phyloP scores from a whole-genome alignment of 1,139 yeast genomes.

The Blastobotrys indianensis region DNA sequence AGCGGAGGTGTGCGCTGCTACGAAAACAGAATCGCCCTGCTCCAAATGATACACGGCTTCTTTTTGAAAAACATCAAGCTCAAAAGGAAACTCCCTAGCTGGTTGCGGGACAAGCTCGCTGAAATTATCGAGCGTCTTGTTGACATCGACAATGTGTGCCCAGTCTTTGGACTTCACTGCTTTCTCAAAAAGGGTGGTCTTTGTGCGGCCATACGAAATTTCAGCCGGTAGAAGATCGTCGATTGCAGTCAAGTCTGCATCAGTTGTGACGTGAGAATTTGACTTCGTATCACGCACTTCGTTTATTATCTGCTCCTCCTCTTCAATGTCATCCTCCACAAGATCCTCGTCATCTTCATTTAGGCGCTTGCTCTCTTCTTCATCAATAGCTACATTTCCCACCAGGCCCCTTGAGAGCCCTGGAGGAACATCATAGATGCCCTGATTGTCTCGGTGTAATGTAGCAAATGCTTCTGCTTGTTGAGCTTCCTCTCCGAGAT shows the following conservation, averaged over 20 bases:
- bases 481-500: conserved; percentile 5
- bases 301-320: conserved; percentile 13
- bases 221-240: conserved; percentile 76
- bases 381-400: conserved; percentile 24
- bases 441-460: conserved; percentile 64
- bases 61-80: conserved; percentile 89
- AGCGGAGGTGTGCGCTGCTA: conserved; percentile 96
- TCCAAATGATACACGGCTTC: conserved; percentile 95
- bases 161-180: conserved; percentile 51
- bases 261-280: conserved; percentile 12
- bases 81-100: conserved; percentile 92
- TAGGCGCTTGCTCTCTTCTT: conserved; percentile 25
- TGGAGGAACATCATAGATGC: conserved; percentile 76
- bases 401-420: conserved; percentile 72
- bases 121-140: conserved; percentile 78
- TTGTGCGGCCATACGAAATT: conserved; percentile 41
- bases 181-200: conserved; percentile 16
- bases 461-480: conserved; percentile 26
- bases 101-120: conserved; percentile 84
- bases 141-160: conserved; percentile 93
- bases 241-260: conserved; percentile 40
- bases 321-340: conserved; percentile 28
- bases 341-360: conserved; percentile 27
- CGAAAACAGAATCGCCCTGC: conserved; percentile 95
- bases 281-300: neutral